phyloP scores from a whole-genome alignment of 345 rosid genomes.

The Capsella bursapastoris region DNA sequence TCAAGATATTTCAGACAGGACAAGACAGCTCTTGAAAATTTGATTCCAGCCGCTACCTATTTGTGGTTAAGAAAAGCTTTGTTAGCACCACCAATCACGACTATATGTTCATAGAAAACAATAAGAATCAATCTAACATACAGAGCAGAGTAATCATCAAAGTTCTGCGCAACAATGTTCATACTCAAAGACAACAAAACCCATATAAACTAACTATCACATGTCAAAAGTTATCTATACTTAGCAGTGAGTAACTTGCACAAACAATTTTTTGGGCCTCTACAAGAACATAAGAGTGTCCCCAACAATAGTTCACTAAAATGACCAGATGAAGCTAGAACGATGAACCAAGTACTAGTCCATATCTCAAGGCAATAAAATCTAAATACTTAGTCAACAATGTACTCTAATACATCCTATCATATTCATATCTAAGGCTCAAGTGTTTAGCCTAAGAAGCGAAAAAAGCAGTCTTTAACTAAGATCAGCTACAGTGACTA shows the following conservation, averaged over 20 bases:
- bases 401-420: constrained; percentile 4
- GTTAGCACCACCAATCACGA: constrained; percentile 35
- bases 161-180: neutral
- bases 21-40: constrained; percentile 62
- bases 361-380: neutral
- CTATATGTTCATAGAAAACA: neutral
- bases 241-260: neutral
- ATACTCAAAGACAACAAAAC: neutral
- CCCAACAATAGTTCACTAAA: constrained; percentile 1
- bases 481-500: constrained; percentile 6
- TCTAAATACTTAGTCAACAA: constrained; percentile 7
- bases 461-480: neutral
- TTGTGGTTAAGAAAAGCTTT: constrained; percentile 23
- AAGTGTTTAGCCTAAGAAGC: neutral
- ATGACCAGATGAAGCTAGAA: neutral
- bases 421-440: neutral
- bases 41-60: constrained; percentile 80
- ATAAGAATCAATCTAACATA: neutral
- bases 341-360: constrained; percentile 1
- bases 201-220: neutral
- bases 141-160: constrained; percentile 2
- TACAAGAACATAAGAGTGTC: neutral
- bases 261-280: constrained; percentile 3
- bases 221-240: neutral
- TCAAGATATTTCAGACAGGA: constrained; percentile 87